Evolutionary conservation across 805 yeast species (phyloP).

Genomic region (Wickerhamiella sergipiensis): DNA sequence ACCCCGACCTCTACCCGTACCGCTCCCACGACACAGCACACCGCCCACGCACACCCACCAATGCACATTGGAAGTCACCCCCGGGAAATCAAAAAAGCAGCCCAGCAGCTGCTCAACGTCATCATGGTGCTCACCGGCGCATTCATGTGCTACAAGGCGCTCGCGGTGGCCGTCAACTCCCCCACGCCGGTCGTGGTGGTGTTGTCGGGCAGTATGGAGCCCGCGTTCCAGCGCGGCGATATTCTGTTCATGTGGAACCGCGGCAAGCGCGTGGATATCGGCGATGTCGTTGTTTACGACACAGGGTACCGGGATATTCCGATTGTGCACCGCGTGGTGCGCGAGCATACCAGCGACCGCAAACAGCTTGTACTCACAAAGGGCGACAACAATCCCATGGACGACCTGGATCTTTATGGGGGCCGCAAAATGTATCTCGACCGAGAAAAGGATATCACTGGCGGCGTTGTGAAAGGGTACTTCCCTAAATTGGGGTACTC

Average conservation of each 20-base stretch:
- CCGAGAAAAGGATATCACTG: constrained; percentile 65
- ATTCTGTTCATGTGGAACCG: constrained; percentile 85
- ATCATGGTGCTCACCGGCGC: constrained; percentile 78
- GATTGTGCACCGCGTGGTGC: constrained; percentile 88
- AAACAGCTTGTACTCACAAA: constrained; percentile 75
- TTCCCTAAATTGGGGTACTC: constrained; percentile 82
- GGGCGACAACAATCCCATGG: constrained; percentile 91
- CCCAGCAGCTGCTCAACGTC: constrained; percentile 50
- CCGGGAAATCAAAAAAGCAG: constrained; percentile 14
- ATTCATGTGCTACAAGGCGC: constrained; percentile 79
- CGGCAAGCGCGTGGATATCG: constrained; percentile 50
- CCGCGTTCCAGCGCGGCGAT: constrained; percentile 98
- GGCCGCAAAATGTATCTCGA: constrained; percentile 62
- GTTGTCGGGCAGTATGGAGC: constrained; percentile 97
- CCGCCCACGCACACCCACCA: too few species aligned
- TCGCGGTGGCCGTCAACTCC: constrained; percentile 63
- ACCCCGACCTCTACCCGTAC: not conserved
- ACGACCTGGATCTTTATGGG: constrained; percentile 78
- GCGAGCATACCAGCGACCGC: constrained; percentile 48
- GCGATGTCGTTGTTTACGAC: constrained; percentile 90
- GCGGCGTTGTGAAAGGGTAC: constrained; percentile 76
- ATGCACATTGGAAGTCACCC: constrained; percentile 6
- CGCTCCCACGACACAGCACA: too few species aligned
- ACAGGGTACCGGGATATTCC: constrained; percentile 70
- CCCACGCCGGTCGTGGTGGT: constrained; percentile 94